Base-by-base conservation (phyloP, 495 filamentous ascomycete genomes). In the Xylaria grammica region DNA sequence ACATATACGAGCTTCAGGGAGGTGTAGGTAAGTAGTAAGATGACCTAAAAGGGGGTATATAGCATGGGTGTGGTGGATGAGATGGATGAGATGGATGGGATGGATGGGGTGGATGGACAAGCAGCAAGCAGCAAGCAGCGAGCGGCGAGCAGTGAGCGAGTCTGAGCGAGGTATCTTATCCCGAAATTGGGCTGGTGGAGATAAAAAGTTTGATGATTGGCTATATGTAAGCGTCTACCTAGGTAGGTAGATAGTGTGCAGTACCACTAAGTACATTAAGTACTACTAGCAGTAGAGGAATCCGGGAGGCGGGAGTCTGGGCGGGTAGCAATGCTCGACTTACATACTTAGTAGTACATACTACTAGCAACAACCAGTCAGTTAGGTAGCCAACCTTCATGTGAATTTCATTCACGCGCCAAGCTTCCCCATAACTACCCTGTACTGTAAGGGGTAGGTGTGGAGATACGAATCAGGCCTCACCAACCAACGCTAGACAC, bases 1-100 rank as follows among this genome's bases (percentile, higher is more conserved):
- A 15, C 4, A 15, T 20, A 10, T 17, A 22, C 5, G 55, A 52
- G 24, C 45, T 50, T 52, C 44, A 42, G 46, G 32, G 32, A 61
- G 58, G 32, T 61, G 59, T 48, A 19, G 4, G 5, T 2, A 48
- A 48, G 56, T 59, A 48, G 56, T 59, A 48, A 59, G 56, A 59
- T 59, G 55, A 59, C 56, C 36, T n/a, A n/a, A n/a, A n/a, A 19
- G 56, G 56, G 56, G 26, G 8, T 1, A 34, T 59, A 26, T 20
- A 36, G 48, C 45, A 17, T 48, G 20, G 45, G 19, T 36, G 11
- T 11, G 5, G 11, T 36, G 11, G 34, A 6, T 8, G 10, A 19
- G 4, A 45, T n/a, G 42, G n/a, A n/a, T n/a, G n/a, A n/a, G n/a
- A n/a, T n/a, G n/a, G n/a, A n/a, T n/a, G n/a, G n/a, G n/a, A n/a